These are phyloP conservation scores for Debaryomycetaceae sp. DNA, from an alignment of 1,139 yeast genomes.

Conservation along the genomic window DNA sequence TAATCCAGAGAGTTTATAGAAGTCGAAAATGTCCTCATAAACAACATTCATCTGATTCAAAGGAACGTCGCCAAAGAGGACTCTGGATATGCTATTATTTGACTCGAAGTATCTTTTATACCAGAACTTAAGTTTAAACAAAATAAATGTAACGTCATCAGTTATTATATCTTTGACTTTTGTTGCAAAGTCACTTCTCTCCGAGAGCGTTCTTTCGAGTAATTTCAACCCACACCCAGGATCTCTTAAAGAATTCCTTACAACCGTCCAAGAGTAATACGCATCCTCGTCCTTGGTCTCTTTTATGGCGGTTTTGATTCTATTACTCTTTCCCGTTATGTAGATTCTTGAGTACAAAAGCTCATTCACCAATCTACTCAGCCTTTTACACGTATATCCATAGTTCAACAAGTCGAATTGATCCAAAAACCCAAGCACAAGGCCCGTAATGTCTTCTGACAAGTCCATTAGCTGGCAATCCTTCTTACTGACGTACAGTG, in stretches of 20 bases:
- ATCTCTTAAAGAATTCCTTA: conserved; percentile 4
- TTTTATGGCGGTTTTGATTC: background rate
- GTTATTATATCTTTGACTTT: conserved; percentile 5
- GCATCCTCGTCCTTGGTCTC: background rate
- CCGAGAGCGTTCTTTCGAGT: conserved; percentile 6
- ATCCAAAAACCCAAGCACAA: conserved; percentile 3
- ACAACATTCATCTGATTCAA: conserved; percentile 9
- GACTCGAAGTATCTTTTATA: conserved; percentile 2
- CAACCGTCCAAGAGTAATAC: conserved; percentile 6
- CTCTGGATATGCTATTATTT: conserved; percentile 1
- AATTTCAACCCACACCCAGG: conserved; percentile 4
- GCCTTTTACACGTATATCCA: conserved; percentile 4
- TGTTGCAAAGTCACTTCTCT: conserved; percentile 1
- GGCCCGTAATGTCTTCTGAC: conserved; percentile 3
- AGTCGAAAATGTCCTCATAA: conserved; percentile 9
- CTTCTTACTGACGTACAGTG: background rate
- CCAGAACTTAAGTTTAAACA: conserved; percentile 13
- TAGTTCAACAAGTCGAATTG: conserved; percentile 6
- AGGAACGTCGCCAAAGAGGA: conserved; percentile 16
- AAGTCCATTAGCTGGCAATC: conserved; percentile 2
- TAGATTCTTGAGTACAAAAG: conserved; percentile 8
- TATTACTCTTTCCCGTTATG: conserved; percentile 5
- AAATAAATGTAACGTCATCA: conserved; percentile 10
- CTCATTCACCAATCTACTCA: conserved; percentile 2
- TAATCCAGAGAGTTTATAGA: conserved; percentile 5